Evolutionary conservation across 208 protist species (phyloP), one percentile per base, ranked within the genome.

Genomic region (Endotrypanum monterogeii): DNA sequence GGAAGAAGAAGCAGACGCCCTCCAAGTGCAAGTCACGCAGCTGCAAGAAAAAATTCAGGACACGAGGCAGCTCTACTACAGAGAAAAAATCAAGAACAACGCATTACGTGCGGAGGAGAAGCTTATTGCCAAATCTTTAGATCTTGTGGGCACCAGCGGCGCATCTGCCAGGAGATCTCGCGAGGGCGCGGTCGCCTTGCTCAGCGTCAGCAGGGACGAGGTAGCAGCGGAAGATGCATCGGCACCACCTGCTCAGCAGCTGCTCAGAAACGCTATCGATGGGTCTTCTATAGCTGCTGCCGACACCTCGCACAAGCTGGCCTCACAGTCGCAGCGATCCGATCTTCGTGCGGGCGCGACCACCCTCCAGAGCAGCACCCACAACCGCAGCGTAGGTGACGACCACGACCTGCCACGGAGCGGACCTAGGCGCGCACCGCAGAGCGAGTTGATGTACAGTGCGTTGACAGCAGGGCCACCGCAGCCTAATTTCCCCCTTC

Each of bases 41-140:
- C 80, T 99, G 1, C 85, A 83, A 3, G 66, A 82, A 30, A 97
- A 99, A 84, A 86, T 99, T 18, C 83, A 91, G 32, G 98, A 98
- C 54, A 85, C 91, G 9, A 99, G 98, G 80, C 80, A 89, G 28
- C 86, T 94, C 48, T 99, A 94, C 79, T 98, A 90, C 73, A 89
- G 96, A 51, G 94, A 95, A 35, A 98, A 98, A 83, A 80, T 85
- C 65, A 89, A 94, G 32, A 88, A 98, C 56, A 86, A 94, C 32
- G 67, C 87, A 2, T 73, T 96, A 32, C 44, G 67, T 44, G 88
- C 85, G 16, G 92, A 95, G 65, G 79, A 80, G 55, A 76, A 54
- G 3, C 74, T 84, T 48, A 67, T 86, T 12, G 76, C 80, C 35
- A 78, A 83, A 58, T 91, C 86, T 12, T 92, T 83, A 83, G 83